Base-by-base conservation (phyloP, 768 basidiomycete genomes). In the Phylloporus rhodoxanthus region DNA sequence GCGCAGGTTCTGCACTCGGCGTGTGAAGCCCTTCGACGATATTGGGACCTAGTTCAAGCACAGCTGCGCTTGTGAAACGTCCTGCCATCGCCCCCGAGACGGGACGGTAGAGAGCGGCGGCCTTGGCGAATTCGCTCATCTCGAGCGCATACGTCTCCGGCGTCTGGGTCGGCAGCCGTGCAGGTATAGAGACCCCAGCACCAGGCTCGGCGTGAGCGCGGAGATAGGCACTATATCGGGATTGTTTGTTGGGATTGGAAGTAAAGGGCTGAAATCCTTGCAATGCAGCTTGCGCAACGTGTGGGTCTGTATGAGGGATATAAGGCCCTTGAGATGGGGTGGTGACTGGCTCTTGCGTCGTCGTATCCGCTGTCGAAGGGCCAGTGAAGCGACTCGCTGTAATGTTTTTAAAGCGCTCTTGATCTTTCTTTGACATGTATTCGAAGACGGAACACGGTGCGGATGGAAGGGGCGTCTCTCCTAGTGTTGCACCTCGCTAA, bases 31-130 rank as follows among this genome's bases (percentile, higher is more conserved):
- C 90, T 62, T 84, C 86, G 26, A 79, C 60, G 11, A 80, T 64
- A 48, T 79, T 75, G 5, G 84, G 79, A 1, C 78, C 85, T 5
- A 68, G 63, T 23, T 91, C 89, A n/a, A 89, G 68, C 13, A 84
- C 75, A 0, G 79, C 78, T 0, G 90, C 89, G 49, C 81, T 86
- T 5, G 87, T 91, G 67, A 98, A 98, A n/a, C 95, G 79, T 19
- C 83, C 86, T 0, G 92, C 91, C 90, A 98, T 97, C 14, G 91
- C 90, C 3, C 87, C 90, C 0, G 83, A 80, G 56, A 94, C 81
- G 0, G 96, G 96, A 59, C 91, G 91, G 72, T 97, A 98, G 25
- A 98, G 79, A 21, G 77, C 70, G 0, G 95, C 95, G 0, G 91
- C 78, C 63, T 92, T 90, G 2, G 88, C 81, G 55, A 91, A 97